Evolutionary conservation across 2,329 filamentous ascomycete species (phyloP).

Genomic region (Lomentospora prolificans): DNA sequence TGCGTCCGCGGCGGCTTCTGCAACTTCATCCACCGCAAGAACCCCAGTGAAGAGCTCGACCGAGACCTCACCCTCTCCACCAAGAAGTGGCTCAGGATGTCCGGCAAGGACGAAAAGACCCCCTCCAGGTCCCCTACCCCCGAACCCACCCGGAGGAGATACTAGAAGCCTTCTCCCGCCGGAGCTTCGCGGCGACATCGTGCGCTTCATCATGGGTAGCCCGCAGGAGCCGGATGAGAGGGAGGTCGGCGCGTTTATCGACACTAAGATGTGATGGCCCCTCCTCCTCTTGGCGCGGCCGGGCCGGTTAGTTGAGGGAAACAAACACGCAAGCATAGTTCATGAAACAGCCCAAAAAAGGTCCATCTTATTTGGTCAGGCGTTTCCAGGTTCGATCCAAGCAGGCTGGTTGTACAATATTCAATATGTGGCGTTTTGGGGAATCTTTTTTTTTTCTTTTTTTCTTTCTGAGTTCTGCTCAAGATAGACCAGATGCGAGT

Average conservation of each 20-base stretch:
- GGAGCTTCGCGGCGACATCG: no score
- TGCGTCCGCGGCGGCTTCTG: constrained; percentile 95
- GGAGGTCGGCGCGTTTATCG: no score
- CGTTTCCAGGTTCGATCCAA: constrained; percentile 27
- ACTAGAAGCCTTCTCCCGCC: constrained; percentile 30
- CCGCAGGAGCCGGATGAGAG: no score
- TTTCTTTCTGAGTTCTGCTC: no score
- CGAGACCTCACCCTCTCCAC: constrained; percentile 77
- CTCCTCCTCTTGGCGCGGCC: no score
- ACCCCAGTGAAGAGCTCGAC: constrained; percentile 81
- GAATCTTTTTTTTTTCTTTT: background rate
- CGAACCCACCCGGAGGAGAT: constrained; percentile 67
- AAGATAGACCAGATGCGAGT: no score
- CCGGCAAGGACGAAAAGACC: constrained; percentile 77
- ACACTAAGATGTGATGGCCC: no score
- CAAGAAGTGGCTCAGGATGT: constrained; percentile 89
- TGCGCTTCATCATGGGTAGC: no score
- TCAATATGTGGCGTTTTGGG: constrained; percentile 3
- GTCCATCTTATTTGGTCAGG: background rate
- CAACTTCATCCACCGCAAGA: constrained; percentile 99
- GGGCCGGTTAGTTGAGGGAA: no score
- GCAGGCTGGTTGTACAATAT: constrained; percentile 14
- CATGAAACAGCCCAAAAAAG: background rate
- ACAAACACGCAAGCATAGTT: background rate
- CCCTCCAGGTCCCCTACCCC: constrained; percentile 75